These are phyloP conservation scores for Thraustochytrium sp. DNA, from an alignment of 352 stramenopile genomes.

Conservation along the genomic window DNA sequence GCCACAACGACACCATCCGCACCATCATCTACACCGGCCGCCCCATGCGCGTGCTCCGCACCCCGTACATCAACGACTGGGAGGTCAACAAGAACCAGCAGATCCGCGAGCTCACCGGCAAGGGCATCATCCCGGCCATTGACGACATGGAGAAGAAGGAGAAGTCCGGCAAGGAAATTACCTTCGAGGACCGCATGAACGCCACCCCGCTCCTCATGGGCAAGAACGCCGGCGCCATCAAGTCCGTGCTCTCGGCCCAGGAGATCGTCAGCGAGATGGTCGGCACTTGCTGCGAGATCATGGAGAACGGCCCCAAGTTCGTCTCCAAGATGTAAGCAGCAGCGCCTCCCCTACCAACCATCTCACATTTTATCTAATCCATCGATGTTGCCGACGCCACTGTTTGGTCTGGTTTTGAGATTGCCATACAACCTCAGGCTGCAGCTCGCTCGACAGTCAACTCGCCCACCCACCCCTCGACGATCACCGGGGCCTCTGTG, in stretches of 20 bases:
- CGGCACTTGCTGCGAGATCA: background rate
- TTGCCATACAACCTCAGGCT: too few species aligned
- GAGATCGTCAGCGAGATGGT: slow-evolving; percentile 46
- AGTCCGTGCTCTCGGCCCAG: slow-evolving; percentile 31
- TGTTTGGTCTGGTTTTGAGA: background rate
- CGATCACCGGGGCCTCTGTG: too few species aligned
- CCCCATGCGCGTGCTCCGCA: slow-evolving; percentile 31
- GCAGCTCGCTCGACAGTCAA: too few species aligned
- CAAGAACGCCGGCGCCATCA: slow-evolving; percentile 42
- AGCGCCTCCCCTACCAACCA: background rate
- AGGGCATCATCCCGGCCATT: slow-evolving; percentile 18
- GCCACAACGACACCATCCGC: slow-evolving; percentile 36
- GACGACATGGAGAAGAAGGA: slow-evolving; percentile 38
- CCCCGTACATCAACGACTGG: slow-evolving; percentile 38
- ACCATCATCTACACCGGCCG: slow-evolving; percentile 44
- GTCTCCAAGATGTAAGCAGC: slow-evolving; percentile 35
- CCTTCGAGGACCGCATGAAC: slow-evolving; percentile 40
- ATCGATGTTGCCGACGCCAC: background rate
- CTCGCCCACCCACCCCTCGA: too few species aligned
- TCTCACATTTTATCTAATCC: background rate
- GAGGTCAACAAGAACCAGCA: slow-evolving; percentile 24
- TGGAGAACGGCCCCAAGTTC: slow-evolving; percentile 32
- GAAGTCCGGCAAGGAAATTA: slow-evolving; percentile 38
- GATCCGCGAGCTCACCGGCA: slow-evolving; percentile 42
- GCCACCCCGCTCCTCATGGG: slow-evolving; percentile 43